Evolutionary conservation across 805 yeast species (phyloP), one percentile per base, ranked within the genome.

Genomic region (Kluyveromyces lactis): DNA sequence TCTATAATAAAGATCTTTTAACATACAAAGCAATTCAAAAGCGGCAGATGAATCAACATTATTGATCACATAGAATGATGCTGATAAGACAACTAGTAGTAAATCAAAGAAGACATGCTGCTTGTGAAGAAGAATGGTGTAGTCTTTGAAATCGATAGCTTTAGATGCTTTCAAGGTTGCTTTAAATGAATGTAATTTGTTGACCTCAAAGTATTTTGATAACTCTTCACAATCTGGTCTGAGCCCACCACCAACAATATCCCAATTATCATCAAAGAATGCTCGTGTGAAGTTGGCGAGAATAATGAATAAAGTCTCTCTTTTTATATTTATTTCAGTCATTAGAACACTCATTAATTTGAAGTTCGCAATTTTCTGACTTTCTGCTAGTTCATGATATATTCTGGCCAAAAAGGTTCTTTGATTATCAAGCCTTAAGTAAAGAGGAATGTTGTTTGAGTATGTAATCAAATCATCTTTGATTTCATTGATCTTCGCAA

Each of bases 221-320:
- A 33, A 10, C 16, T 23, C 36, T 10, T 33, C 36, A 23, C 36
- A 33, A 19, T 19, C 27, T 10, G 16, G 26, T 11, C 17, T n/a
- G 19, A 11, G 4, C 1, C 58, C 49, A 8, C 34, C 31, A 28
- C 36, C 21, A 40, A 45, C 49, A 2, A 36, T 23, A 4, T 47
- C 41, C 21, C 41, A 29, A 39, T 56, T 56, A 33, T 57, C 57
- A 12, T 42, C 21, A 10, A 57, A 31, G 23, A 50, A 55, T 2
- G 55, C 40, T 2, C 43, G 37, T 5, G 55, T 45, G 33, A 55
- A 49, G 26, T 46, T 34, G 40, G 50, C 40, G 12, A 55, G 34
- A 7, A 47, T 38, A 9, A 50, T 45, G 18, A 41, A 42, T 19
- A 49, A 33, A 37, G 15, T 8, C 11, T 33, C 36, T 17, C 27